Evolutionary conservation across 1,284 basidiomycete genomes (phyloP).

Genomic region (Tylopilus sp.): DNA sequence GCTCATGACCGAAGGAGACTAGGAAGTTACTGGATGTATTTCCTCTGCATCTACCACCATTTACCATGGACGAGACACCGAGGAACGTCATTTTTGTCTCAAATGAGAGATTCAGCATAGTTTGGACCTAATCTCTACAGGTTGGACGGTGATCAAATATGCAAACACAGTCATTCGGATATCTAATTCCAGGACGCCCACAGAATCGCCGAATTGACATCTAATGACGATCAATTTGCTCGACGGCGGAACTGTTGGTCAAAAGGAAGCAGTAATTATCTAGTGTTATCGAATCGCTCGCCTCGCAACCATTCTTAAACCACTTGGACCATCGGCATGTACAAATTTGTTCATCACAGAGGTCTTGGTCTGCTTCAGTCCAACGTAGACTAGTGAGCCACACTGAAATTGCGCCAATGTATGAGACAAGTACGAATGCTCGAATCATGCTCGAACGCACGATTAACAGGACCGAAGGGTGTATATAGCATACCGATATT

Average conservation of each 20-base stretch:
- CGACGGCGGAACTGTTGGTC: too few relatives aligned
- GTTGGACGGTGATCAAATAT: too few relatives aligned
- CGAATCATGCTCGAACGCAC: neutral
- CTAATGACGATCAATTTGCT: too few relatives aligned
- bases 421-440: neutral
- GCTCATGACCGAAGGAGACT: slow-evolving; percentile 78
- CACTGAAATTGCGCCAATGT: neutral
- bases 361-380: neutral
- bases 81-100: neutral
- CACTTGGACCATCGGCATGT: too few relatives aligned
- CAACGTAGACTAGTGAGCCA: neutral
- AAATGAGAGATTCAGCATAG: neutral
- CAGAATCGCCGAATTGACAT: too few relatives aligned
- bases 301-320: too few relatives aligned
- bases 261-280: too few relatives aligned
- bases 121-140: too few relatives aligned
- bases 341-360: too few relatives aligned
- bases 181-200: too few relatives aligned
- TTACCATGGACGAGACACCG: neutral
- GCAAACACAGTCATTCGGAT: too few relatives aligned
- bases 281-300: too few relatives aligned
- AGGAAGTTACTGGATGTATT: slow-evolving; percentile 9
- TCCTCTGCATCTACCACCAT: slow-evolving; percentile 1
- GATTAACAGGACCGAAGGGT: slow-evolving; percentile 3
- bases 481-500: slow-evolving; percentile 10